Base-by-base conservation (phyloP, 1,139 yeast genomes). In the Zygoascus hellenicus region DNA sequence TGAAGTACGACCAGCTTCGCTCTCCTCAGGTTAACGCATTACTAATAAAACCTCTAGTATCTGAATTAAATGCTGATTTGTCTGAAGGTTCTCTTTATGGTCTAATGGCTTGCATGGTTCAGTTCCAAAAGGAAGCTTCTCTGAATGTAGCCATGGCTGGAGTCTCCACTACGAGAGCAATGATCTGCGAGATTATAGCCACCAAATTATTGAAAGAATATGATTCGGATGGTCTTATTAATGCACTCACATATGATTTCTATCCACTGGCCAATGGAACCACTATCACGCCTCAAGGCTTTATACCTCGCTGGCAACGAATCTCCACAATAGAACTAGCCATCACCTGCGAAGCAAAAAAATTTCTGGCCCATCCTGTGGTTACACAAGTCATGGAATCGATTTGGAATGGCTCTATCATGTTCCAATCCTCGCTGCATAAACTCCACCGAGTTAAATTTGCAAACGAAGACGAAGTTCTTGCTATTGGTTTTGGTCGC, bases 251-350 rank as follows among this genome's bases (percentile, higher is more conserved):
- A 3, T 69, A 61, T 50, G 72, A 68, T 52, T 68, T 69, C 51
- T 68, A 65, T 45, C 73, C 72, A 0, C 53, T 68, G 46, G 65
- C 69, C 3, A 61, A 63, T 33, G 69, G 69, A 9, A 44, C 53
- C 22, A 48, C 22, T 47, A 55, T 36, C 16, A 49, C 54, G 15
- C 48, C 47, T 10, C 48, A 51, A 9, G 38, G 46, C 15, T 49
- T 55, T 62, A 52, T 66, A 66, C 57, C 80, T 61, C 59, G 68
- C 58, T 48, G 73, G 73, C 58, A 80, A 13, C 64, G 79, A 43
- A 75, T 77, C 51, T 75, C 76, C 38, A 75, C 83, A 0, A 62
- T 79, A 43, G 84, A 79, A 55, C 63, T 79, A 40, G 75, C 81
- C 11, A 74, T 79, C 38, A 66, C 77, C 45, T 72, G 80, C 14